Evolutionary conservation across 1,284 basidiomycete genomes (phyloP).

Genomic region (Pyrrhoderma noxium): DNA sequence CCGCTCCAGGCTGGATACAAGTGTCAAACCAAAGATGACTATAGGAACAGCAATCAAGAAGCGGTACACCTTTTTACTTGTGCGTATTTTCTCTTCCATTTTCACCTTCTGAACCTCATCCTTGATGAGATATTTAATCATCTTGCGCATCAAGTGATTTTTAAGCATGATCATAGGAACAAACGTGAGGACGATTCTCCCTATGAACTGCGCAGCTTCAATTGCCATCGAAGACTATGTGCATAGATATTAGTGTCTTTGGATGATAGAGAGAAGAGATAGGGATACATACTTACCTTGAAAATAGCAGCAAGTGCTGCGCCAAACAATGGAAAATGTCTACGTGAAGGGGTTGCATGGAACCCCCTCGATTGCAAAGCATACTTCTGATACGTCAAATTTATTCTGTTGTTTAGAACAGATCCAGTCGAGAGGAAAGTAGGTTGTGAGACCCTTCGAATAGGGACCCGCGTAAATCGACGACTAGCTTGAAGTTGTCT

Average conservation of each 20-base stretch:
- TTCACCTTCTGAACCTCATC: constrained; percentile 43
- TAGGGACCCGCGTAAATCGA: no score
- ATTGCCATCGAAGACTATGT: constrained; percentile 45
- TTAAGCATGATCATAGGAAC: constrained; percentile 56
- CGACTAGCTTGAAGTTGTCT: no score
- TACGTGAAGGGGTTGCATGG: no score
- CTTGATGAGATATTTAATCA: constrained; percentile 40
- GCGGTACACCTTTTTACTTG: constrained; percentile 46
- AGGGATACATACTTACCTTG: constrained; percentile 35
- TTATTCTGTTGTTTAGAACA: no score
- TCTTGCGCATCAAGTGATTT: constrained; percentile 30
- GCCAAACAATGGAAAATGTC: constrained; percentile 31
- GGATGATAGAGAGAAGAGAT: neutral
- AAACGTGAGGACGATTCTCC: constrained; percentile 64
- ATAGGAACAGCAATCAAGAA: constrained; percentile 61
- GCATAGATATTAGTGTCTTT: constrained; percentile 10
- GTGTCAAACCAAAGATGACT: constrained; percentile 64
- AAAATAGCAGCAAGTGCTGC: constrained; percentile 35
- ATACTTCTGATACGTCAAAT: no score
- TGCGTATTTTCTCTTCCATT: constrained; percentile 32
- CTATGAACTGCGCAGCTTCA: constrained; percentile 55
- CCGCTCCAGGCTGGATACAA: constrained; percentile 71
- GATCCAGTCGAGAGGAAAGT: no score
- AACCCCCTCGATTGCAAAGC: no score
- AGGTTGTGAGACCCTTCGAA: no score